Percentiles rank a stretch among this genome's conserved stretches.
phyloP scores from a whole-genome alignment of 2,329 filamentous ascomycete species.

The Diaporthe australafricana region DNA sequence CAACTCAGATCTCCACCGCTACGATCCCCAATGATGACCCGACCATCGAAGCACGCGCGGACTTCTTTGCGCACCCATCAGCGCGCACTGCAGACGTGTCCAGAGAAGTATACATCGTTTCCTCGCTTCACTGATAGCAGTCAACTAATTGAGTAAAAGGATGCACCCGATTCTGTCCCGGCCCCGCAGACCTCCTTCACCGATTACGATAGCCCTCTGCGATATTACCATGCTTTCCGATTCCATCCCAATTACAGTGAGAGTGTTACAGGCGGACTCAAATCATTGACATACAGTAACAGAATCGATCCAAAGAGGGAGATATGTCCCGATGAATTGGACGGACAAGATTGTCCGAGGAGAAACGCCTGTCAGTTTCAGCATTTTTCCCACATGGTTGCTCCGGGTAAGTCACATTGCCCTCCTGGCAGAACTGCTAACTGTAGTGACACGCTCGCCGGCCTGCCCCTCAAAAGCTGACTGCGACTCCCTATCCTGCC shows the following conservation, averaged over 20 bases:
- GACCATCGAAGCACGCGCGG: slow-evolving; percentile 42
- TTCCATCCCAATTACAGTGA: slow-evolving; percentile 84
- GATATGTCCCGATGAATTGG: slow-evolving; percentile 82
- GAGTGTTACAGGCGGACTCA: slow-evolving; percentile 79
- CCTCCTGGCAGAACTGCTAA: slow-evolving; percentile 38
- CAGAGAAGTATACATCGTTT: slow-evolving; percentile 58
- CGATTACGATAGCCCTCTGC: slow-evolving; percentile 87
- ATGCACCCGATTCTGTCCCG: slow-evolving; percentile 29
- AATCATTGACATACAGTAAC: slow-evolving; percentile 94
- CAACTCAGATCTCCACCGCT: slow-evolving; percentile 48
- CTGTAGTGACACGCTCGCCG: slow-evolving; percentile 40
- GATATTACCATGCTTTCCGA: slow-evolving; percentile 86
- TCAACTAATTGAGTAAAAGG: slow-evolving; percentile 42
- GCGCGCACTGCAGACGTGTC: slow-evolving; percentile 39
- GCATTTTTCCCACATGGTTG: slow-evolving; percentile 80
- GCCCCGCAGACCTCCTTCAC: slow-evolving; percentile 40
- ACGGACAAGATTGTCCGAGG: slow-evolving; percentile 75
- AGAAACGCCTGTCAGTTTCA: slow-evolving; percentile 79
- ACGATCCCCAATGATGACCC: slow-evolving; percentile 40
- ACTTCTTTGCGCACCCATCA: slow-evolving; percentile 26
- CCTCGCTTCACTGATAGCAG: slow-evolving; percentile 29
- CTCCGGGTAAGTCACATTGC: slow-evolving; percentile 75
- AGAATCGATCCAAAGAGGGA: slow-evolving; percentile 81
- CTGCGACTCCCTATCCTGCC: slow-evolving; percentile 50
- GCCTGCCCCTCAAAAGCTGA: slow-evolving; percentile 60